Base-by-base conservation (phyloP, 148 eudicot species). In the Pouteria glomerata region DNA sequence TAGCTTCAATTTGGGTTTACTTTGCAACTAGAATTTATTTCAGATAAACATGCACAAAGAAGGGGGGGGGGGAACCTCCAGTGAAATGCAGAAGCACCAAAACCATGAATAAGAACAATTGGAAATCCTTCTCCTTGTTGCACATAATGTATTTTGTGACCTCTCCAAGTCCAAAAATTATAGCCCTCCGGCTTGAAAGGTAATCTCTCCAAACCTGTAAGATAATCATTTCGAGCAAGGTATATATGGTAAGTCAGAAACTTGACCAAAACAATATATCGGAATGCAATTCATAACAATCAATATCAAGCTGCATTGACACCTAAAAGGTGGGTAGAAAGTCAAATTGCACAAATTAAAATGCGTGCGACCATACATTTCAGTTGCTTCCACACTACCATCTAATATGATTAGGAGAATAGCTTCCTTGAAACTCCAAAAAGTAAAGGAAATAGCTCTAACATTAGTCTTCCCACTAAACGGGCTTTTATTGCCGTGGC, bases 81-180 rank as follows among this genome's bases (percentile, higher is more conserved):
- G 73, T 96, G 99, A 69, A 82, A 96, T 47, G 97, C 96, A 70
- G 99, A 96, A 84, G 99, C 96, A 78, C 97, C 99, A 86, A 96
- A 96, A 27, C 99, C 99, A 74, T 96, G 99, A 64, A 96, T 85
- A 61, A 95, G 90, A 79, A 96, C 86, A 45, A 96, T 81, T 0
- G 97, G 96, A 57, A 81, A 60, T 26, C 96, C 97, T 76, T 92
- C 88, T 75, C 99, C 97, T 87, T 89, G 80, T 74, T 79, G 90
- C 21, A 96, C 96, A 79, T 96, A 90, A 85, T 96, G 99, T 81
- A 96, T 92, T 78, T 67, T 92, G 57, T 82, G 89, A 74, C 87
- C 97, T 80, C 81, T 80, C 99, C 97, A 96, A n/a, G 80, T 88
- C 97, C 97, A 96, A 61, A 80, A 92, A 68, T 88, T 88, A 70